Base-by-base conservation (phyloP, 768 basidiomycete genomes). In the Coprinopsis cinerea region DNA sequence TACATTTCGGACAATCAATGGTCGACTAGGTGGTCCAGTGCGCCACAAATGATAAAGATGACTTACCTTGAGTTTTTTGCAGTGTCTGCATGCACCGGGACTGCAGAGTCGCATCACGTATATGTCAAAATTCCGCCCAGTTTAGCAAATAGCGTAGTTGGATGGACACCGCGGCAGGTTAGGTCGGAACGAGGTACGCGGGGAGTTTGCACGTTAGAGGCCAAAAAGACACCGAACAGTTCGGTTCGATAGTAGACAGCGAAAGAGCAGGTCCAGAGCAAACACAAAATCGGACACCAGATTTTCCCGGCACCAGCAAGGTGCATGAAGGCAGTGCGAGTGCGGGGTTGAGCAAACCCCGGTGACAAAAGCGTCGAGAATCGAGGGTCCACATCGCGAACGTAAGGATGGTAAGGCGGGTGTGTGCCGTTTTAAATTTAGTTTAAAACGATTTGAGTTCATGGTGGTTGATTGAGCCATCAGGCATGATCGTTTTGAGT, bases 61-160 rank as follows among this genome's bases (percentile, higher is more conserved):
- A 69, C 80, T 51, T 67, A 85, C 87, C 83, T 92, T 92, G 59
- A 91, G 80, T 61, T 82, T 85, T 66, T 90, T 92, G 77, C 89
- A 92, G 60, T 91, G 81, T 2, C 78, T 85, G 65, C 89, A 92
- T 36, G 89, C 89, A 50, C 89, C 87, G 54, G 83, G 82, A 36
- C 88, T 91, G 63, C 43, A 47, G 30, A 9, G 26, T 50, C 44
- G 25, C 50, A 52, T 48, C 36, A 52, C n/a, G n/a, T n/a, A n/a
- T n/a, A n/a, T n/a, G n/a, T n/a, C n/a, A n/a, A n/a, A 10, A 39
- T 6, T 9, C 11, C 17, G 9, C 36, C 36, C 36, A 39, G 36
- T 6, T 39, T 9, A 17, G 6, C 10, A 18, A 39, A 39, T 39
- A 10, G 36, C 6, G 6, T 6, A 18, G 9, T 39, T 18, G 17